Evolutionary conservation across 352 stramenopile species (phyloP), one percentile per base, ranked within the genome.

Genomic region (Elongisporangium prolatum): DNA sequence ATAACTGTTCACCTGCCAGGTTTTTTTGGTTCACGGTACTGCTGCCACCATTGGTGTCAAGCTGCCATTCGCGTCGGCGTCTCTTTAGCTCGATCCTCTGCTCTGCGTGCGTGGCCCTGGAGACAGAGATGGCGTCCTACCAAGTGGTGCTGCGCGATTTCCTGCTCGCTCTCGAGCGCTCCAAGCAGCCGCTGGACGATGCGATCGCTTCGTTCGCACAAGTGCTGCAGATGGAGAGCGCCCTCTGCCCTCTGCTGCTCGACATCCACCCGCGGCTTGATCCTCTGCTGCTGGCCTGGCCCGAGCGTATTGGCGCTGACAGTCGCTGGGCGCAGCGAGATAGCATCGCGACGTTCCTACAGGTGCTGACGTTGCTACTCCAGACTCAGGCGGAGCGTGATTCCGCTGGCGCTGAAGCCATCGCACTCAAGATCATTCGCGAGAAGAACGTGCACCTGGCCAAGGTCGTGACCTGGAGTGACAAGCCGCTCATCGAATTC

Each of bases 401-500:
- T 28, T 64, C 64, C 1, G 13, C 37, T 2, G 77, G 68, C 13
- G 81, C 81, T 18, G 79, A 95, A 61, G 65, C 67, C 0, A 65
- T 92, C n/a, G 82, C 82, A 40, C 65, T 91, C 40, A 69, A 74
- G 37, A 57, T 93, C 3, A 62, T 93, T 28, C 84, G 81, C 25
- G 85, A 91, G 40, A 92, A 90, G 68, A 71, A 64, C 50, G 59
- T 69, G 53, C 63, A 63, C 37, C 64, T 93, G 3, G 77, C 91
- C 59, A 95, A 90, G 61, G 56, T 86, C 52, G 59, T 95, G 38
- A 80, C 78, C 48, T 95, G 86, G 86, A 93, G 79, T 56, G 86
- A 95, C 73, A 93, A 93, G 68, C 86, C 86, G 14, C 53, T 81
- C 16, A 84, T 95, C 54, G 82, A 88, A 57, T 89, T 80, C 62